Percentiles rank a stretch among this genome's conserved stretches.
Evolutionary conservation across 352 stramenopile genomes (phyloP).

Genomic region (Phytophthora aleatoria): DNA sequence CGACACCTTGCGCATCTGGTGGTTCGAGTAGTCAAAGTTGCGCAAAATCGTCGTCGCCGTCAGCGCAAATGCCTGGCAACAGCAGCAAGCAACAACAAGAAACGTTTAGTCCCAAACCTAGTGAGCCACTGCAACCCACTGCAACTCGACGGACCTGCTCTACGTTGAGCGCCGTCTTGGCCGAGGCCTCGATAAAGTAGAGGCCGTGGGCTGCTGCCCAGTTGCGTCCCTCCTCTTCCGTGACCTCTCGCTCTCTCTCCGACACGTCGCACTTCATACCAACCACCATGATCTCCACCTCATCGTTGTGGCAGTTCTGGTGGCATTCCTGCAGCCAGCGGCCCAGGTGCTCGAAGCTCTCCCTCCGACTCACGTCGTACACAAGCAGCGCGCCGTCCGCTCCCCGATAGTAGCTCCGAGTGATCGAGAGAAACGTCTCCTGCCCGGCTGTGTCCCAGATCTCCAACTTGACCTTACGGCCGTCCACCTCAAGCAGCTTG

Average conservation of each 20-base stretch:
- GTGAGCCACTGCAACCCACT: neutral
- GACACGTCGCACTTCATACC: slow-evolving; percentile 84
- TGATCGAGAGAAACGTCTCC: slow-evolving; percentile 91
- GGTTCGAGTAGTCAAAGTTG: slow-evolving; percentile 76
- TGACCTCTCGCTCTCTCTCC: slow-evolving; percentile 62
- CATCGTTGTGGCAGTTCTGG: slow-evolving; percentile 87
- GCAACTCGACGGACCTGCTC: slow-evolving; percentile 54
- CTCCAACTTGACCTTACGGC: slow-evolving; percentile 89
- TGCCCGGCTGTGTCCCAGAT: slow-evolving; percentile 93
- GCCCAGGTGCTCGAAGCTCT: slow-evolving; percentile 79
- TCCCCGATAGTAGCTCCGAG: slow-evolving; percentile 88
- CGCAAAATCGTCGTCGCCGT: slow-evolving; percentile 75
- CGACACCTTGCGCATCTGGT: slow-evolving; percentile 56
- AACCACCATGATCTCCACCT: slow-evolving; percentile 86
- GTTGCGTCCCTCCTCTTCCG: slow-evolving; percentile 65
- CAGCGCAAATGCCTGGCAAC: slow-evolving; percentile 59
- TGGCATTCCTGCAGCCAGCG: slow-evolving; percentile 85
- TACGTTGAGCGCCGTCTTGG: slow-evolving; percentile 83
- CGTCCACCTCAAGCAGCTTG: slow-evolving; percentile 86
- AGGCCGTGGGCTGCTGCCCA: slow-evolving; percentile 69
- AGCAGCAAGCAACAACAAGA: slow-evolving; percentile 3
- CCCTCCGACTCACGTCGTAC: slow-evolving; percentile 82
- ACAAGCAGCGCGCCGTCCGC: slow-evolving; percentile 88
- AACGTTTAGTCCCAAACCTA: slow-evolving; percentile 2
- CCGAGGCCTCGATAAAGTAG: slow-evolving; percentile 86